Conservation (phyloP, 2,329 filamentous ascomycete genomes). For the Purpureocillium lavendulum region DNA sequence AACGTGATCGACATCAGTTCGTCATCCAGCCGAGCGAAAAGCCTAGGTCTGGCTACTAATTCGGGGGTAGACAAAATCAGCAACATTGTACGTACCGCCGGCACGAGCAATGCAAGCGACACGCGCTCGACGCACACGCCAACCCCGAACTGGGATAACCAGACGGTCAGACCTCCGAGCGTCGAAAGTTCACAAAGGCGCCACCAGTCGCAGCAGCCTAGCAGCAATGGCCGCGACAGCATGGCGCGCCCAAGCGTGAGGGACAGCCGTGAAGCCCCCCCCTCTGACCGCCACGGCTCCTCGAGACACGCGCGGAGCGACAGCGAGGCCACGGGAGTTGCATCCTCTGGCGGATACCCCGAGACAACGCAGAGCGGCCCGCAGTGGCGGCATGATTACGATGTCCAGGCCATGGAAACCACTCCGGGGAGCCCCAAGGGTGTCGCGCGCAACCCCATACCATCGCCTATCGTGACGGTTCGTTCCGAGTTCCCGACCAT, state of each 20-base stretch:
- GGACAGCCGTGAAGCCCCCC: slow-evolving; percentile 39
- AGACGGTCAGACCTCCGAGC: slow-evolving; percentile 46
- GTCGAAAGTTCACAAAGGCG: slow-evolving; percentile 30
- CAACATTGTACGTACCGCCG: slow-evolving; percentile 77
- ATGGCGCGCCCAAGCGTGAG: slow-evolving; percentile 31
- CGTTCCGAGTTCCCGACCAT: slow-evolving; percentile 96
- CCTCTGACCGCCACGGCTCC: slow-evolving; percentile 35
- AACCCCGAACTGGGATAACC: slow-evolving; percentile 62
- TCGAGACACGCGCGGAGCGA: slow-evolving; percentile 65
- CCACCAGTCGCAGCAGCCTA: slow-evolving; percentile 23
- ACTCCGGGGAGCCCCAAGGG: slow-evolving; percentile 65
- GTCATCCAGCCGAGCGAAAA: slow-evolving; percentile 13
- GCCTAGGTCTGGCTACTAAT: slow-evolving; percentile 16
- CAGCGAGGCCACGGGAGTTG: slow-evolving; percentile 65
- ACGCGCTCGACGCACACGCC: slow-evolving; percentile 42
- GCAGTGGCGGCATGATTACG: slow-evolving; percentile 80
- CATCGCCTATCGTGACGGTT: slow-evolving; percentile 83
- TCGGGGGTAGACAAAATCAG: slow-evolving; percentile 74
- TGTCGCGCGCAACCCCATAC: slow-evolving; percentile 76
- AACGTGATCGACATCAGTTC: slow-evolving; percentile 87
- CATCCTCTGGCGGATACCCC: slow-evolving; percentile 72
- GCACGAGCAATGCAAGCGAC: slow-evolving; percentile 39
- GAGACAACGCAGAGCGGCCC: slow-evolving; percentile 64
- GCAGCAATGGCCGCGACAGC: slow-evolving; percentile 19
- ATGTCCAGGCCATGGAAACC: slow-evolving; percentile 92